Conservation (phyloP, 345 rosid genomes). For the Camelina laxa region DNA sequence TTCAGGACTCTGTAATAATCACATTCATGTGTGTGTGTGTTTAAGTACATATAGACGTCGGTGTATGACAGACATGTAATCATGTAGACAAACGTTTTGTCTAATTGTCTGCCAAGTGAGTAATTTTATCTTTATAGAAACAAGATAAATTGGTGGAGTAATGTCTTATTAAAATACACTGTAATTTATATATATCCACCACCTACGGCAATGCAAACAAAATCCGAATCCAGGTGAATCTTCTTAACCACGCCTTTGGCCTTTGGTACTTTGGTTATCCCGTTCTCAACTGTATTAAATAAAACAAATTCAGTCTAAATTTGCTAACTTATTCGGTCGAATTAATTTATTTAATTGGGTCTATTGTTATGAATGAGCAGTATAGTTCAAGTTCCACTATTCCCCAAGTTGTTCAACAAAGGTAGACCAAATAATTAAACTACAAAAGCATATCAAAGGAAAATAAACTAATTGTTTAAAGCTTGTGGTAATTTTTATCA, state of each 20-base stretch:
- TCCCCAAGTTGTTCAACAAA: slow-evolving; percentile 1
- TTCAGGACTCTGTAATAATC: neutral
- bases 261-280: slow-evolving; percentile 23
- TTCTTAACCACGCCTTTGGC: slow-evolving; percentile 39
- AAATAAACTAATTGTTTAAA: neutral
- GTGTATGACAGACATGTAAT: slow-evolving; percentile 21
- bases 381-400: neutral
- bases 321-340: neutral
- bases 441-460: neutral
- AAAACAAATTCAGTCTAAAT: neutral
- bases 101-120: slow-evolving; percentile 10
- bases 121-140: neutral
- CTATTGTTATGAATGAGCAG: neutral
- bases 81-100: slow-evolving; percentile 27
- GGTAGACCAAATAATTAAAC: slow-evolving; percentile 18
- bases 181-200: neutral
- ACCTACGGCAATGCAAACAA: slow-evolving; percentile 25
- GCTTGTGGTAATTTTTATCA: neutral
- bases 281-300: slow-evolving; percentile 1
- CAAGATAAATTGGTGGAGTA: neutral
- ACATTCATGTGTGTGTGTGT: neutral
- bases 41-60: neutral
- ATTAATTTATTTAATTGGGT: neutral
- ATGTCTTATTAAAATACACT: neutral
- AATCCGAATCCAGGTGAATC: slow-evolving; percentile 40